These are phyloP conservation scores for Geopyxis carbonaria DNA, from an alignment of 495 filamentous ascomycete species.

Conservation along the genomic window DNA sequence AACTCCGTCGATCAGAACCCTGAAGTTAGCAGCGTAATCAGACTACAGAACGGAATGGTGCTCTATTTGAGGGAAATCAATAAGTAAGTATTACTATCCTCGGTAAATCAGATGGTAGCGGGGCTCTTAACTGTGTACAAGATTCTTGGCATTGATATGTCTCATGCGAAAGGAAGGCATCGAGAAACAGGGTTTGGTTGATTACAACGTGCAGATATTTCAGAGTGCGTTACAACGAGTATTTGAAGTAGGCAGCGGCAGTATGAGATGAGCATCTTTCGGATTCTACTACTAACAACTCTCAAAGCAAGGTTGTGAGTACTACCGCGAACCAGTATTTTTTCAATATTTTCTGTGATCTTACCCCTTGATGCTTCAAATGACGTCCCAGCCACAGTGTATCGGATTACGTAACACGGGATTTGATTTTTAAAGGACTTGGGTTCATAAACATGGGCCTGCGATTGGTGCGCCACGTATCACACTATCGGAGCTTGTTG, in stretches of 20 bases:
- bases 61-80: slow-evolving; percentile 24
- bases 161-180: slow-evolving; percentile 25
- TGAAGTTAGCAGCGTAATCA: slow-evolving; percentile 22
- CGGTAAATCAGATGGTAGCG: not conserved
- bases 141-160: slow-evolving; percentile 24
- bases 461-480: too few species aligned
- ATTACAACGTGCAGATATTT: slow-evolving; percentile 45
- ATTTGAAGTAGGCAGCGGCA: slow-evolving; percentile 29
- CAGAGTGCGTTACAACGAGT: slow-evolving; percentile 42
- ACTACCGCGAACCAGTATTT: too few species aligned
- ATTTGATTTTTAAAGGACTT: too few species aligned
- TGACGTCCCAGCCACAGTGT: too few species aligned
- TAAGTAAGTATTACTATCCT: slow-evolving; percentile 14
- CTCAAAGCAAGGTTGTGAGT: too few species aligned
- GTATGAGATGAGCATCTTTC: not conserved
- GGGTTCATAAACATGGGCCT: too few species aligned
- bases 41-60: slow-evolving; percentile 24
- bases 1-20: slow-evolving; percentile 12
- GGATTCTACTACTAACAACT: too few species aligned
- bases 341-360: too few species aligned
- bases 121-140: not conserved
- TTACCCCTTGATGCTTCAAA: too few species aligned
- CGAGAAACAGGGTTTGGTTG: slow-evolving; percentile 41
- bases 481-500: too few species aligned
- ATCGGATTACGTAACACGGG: too few species aligned